phyloP scores from a whole-genome alignment of 2,329 filamentous ascomycete species.

The Pseudovirgaria hyperparasitica region DNA sequence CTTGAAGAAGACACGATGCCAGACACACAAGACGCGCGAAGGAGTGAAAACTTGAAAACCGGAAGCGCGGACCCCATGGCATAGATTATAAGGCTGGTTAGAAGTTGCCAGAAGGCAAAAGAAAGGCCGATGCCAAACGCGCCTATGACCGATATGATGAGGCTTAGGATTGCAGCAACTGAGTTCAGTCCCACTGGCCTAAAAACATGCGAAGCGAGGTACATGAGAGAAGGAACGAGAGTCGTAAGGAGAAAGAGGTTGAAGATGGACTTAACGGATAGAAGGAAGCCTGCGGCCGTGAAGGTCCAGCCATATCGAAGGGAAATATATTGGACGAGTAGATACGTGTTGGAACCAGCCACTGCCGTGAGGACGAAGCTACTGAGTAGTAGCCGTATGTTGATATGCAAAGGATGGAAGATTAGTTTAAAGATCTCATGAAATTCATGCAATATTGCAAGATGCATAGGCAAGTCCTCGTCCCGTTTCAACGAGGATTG shows the following conservation, averaged over 20 bases:
- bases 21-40: conserved; percentile 8
- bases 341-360: conserved; percentile 24
- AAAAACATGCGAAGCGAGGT: conserved; percentile 13
- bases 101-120: conserved; percentile 18
- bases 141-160: conserved; percentile 19
- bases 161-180: conserved; percentile 17
- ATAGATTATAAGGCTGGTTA: conserved; percentile 21
- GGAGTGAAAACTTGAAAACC: conserved; percentile 24
- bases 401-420: conserved; percentile 7
- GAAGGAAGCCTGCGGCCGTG: conserved; percentile 22
- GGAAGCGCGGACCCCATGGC: conserved; percentile 25
- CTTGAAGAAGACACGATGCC: too few relatives aligned
- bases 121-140: conserved; percentile 20
- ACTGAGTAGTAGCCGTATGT: conserved; percentile 20
- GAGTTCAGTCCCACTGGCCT: conserved; percentile 15
- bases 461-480: too few relatives aligned
- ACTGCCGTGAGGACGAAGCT: conserved; percentile 23
- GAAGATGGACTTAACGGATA: conserved; percentile 23
- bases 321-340: conserved; percentile 26
- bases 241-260: conserved; percentile 21
- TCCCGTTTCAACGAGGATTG: too few relatives aligned
- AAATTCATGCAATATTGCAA: too few relatives aligned
- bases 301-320: conserved; percentile 26
- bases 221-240: conserved; percentile 20
- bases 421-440: neutral